phyloP scores from a whole-genome alignment of 2,329 filamentous ascomycete genomes.

The Celoporthe dispersa region DNA sequence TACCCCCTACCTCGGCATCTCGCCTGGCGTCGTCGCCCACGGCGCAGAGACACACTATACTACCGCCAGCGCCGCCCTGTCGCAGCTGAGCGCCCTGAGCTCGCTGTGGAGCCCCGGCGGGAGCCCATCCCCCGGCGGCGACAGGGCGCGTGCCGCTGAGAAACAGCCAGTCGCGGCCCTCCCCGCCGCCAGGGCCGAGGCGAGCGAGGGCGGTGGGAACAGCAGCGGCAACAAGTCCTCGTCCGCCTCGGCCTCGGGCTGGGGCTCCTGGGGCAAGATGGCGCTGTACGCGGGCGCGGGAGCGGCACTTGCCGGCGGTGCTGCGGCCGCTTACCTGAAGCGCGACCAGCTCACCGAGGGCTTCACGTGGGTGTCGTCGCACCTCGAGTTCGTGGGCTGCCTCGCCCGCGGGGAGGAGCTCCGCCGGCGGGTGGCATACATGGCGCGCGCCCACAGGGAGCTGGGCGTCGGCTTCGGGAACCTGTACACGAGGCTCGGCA shows the following conservation, averaged over 20 bases:
- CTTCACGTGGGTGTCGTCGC: slow-evolving; percentile 81
- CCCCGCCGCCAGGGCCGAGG: slow-evolving; percentile 41
- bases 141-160: slow-evolving; percentile 32
- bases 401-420: slow-evolving; percentile 84
- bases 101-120: slow-evolving; percentile 64
- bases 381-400: slow-evolving; percentile 92
- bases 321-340: slow-evolving; percentile 84
- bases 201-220: slow-evolving; percentile 37
- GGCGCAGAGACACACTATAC: slow-evolving; percentile 87
- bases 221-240: slow-evolving; percentile 12
- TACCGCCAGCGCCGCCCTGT: slow-evolving; percentile 70
- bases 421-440: slow-evolving; percentile 69
- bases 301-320: slow-evolving; percentile 78
- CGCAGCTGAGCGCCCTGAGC: slow-evolving; percentile 67
- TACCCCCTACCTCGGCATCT: slow-evolving; percentile 86
- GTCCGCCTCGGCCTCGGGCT: slow-evolving; percentile 43
- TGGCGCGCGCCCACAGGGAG: slow-evolving; percentile 68
- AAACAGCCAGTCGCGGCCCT: slow-evolving; percentile 45
- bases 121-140: slow-evolving; percentile 33
- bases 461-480: slow-evolving; percentile 80
- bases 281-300: slow-evolving; percentile 87
- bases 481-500: slow-evolving; percentile 83
- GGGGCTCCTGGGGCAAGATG: slow-evolving; percentile 83
- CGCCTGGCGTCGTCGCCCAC: slow-evolving; percentile 81
- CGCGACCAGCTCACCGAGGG: slow-evolving; percentile 78